Base-by-base conservation (phyloP, 1,139 yeast genomes). In the Yamadazyma songkhlaensis region DNA sequence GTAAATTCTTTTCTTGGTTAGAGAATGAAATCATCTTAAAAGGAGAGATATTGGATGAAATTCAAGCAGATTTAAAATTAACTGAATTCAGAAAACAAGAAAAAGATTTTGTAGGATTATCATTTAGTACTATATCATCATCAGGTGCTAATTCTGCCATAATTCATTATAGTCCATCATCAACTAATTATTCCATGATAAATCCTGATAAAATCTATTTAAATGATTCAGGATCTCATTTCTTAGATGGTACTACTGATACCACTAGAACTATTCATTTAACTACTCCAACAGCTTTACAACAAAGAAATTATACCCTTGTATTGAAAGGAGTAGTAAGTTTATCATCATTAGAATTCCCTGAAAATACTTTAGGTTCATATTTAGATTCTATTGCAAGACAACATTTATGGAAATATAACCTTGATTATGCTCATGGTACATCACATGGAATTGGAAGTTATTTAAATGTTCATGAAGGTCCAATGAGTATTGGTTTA, bases 371-470 rank as follows among this genome's bases (percentile, higher is more conserved):
- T 4, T 79, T 87, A 15, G 98, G 98, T 2, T 78, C 75, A 53
- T 77, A 78, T 60, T 76, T 94, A 40, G 99, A 94, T 57, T 73
- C 83, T 2, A 70, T 90, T 41, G 98, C 98, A 1, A 81, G 99
- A 56, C 97, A 90, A 62, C 77, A 60, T 56, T 69, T 94, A 50
- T 92, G 98, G 98, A 64, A 74, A 28, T 62, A 79, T 37, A 97
- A 97, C 1, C 70, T 92, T 39, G 97, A 94, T 62, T 94, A 92
- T 62, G 80, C 84, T 38, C 99, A 94, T 59, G 97, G 98, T 22
- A 94, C 98, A 1, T 94, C 97, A 2, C 99, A 94, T 60, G 98
- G 98, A n/a, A 81, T 94, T 36, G 98, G 97, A 3, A 73, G 95
- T 0, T 92, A 71, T 56, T 75, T 94, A 47, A 92, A 92, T 55